Conservation (phyloP, 371 early-diverging fungal genomes). For the Synchytrium microbalum region DNA sequence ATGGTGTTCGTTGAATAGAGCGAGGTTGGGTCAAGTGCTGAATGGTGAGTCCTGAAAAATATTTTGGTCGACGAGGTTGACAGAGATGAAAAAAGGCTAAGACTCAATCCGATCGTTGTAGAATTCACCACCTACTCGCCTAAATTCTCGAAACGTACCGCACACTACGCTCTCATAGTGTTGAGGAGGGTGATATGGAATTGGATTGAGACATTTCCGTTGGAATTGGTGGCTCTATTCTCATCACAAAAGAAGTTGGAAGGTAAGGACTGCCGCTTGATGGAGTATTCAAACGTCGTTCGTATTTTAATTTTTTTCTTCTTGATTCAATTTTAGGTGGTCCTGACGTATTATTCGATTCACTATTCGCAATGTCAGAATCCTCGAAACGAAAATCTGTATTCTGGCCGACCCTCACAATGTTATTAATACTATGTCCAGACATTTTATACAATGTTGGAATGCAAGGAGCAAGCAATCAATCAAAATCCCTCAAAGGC, state of each 20-base stretch:
- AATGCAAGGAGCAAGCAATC: constrained; percentile 7
- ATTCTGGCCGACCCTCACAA: constrained; percentile 77
- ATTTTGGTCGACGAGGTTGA: background rate
- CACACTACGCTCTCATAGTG: constrained; percentile 57
- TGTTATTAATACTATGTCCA: constrained; percentile 72
- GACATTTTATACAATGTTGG: constrained; percentile 50
- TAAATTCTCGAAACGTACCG: constrained; percentile 55
- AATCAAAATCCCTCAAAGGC: constrained; percentile 1
- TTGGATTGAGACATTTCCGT: constrained; percentile 77
- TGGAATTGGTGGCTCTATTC: constrained; percentile 64
- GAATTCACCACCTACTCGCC: constrained; percentile 56
- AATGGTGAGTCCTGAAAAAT: constrained; percentile 38
- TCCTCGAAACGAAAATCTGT: constrained; percentile 53
- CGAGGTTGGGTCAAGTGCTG: constrained; percentile 56
- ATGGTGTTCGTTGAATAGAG: constrained; percentile 64
- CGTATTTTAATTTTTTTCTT: too few species aligned
- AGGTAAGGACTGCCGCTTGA: too few species aligned
- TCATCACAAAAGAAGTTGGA: constrained; percentile 65
- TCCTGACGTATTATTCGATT: constrained; percentile 67
- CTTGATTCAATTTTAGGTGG: too few species aligned
- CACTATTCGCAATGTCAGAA: constrained; percentile 61
- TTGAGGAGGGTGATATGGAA: constrained; percentile 77
- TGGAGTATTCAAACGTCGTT: too few species aligned
- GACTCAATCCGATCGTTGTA: constrained; percentile 18
- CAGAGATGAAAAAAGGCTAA: too few species aligned